A percentile compares a stretch with the other conserved stretches of the same genome.
phyloP scores from a whole-genome alignment of 108 stramenopile genomes.

The Skeletonema grethae region DNA sequence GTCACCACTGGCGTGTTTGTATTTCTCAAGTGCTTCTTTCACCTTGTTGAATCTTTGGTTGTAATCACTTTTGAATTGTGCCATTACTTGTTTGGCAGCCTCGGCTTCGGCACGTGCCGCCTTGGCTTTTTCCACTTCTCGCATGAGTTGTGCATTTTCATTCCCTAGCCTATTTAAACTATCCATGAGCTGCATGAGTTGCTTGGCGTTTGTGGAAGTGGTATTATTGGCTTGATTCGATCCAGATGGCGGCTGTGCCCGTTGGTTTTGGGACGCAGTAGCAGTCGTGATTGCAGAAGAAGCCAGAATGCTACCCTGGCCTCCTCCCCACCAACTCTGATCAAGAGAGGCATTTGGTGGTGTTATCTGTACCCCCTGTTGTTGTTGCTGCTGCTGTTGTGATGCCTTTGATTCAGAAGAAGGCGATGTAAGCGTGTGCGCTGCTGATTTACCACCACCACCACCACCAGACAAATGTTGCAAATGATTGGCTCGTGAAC shows the following conservation, averaged over 20 bases:
- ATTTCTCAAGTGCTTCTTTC: constrained; percentile 74
- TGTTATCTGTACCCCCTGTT: constrained; percentile 13
- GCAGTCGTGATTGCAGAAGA: constrained; percentile 55
- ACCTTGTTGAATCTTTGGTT: constrained; percentile 60
- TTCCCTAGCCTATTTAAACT: constrained; percentile 81
- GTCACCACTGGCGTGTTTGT: constrained; percentile 40
- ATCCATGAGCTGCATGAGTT: constrained; percentile 87
- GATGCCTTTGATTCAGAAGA: constrained; percentile 14
- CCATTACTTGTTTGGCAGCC: constrained; percentile 75
- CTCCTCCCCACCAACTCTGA: constrained; percentile 85
- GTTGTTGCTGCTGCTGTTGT: constrained; percentile 23
- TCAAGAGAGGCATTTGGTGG: constrained; percentile 54
- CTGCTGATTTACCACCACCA: constrained; percentile 11
- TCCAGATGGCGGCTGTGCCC: neutral
- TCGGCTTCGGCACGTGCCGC: constrained; percentile 75
- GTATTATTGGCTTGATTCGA: constrained; percentile 7
- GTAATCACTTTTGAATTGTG: constrained; percentile 74
- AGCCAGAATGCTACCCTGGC: constrained; percentile 45
- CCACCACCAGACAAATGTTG: constrained; percentile 59
- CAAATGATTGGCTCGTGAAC: constrained; percentile 80
- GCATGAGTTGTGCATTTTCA: constrained; percentile 80
- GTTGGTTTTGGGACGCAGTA: constrained; percentile 23
- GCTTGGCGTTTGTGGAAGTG: constrained; percentile 66
- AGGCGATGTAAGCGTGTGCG: constrained; percentile 14
- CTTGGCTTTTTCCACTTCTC: constrained; percentile 82